Conservation (phyloP, 116 monocot genomes). For the Posidonia oceanica region DNA sequence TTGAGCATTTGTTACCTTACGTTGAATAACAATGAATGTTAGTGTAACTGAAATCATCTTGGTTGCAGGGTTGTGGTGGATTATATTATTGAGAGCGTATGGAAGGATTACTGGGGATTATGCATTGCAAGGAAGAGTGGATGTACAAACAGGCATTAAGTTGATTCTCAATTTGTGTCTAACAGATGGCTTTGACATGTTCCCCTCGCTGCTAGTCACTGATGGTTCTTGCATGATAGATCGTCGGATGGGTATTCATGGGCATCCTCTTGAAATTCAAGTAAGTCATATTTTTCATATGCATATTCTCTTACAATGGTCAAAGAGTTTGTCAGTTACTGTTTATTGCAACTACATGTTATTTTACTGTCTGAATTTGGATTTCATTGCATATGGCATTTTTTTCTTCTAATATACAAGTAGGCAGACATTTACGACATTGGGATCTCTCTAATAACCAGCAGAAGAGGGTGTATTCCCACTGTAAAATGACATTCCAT, state of each 20-base stretch:
- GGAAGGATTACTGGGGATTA: conserved; percentile 94
- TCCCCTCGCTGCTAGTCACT: conserved; percentile 85
- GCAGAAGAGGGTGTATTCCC: too few relatives aligned
- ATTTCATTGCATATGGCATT: too few relatives aligned
- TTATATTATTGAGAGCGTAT: conserved; percentile 95
- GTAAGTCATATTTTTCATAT: conserved; percentile 19
- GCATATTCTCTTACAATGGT: too few relatives aligned
- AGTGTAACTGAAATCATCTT: neutral
- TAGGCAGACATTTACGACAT: too few relatives aligned
- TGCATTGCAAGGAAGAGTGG: conserved; percentile 87
- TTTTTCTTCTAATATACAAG: too few relatives aligned
- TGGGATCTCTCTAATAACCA: too few relatives aligned
- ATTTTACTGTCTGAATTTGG: too few relatives aligned
- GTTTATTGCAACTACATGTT: too few relatives aligned
- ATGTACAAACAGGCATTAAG: conserved; percentile 90
- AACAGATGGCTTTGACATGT: conserved; percentile 98
- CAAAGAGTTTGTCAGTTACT: too few relatives aligned
- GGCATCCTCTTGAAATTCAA: conserved; percentile 98
- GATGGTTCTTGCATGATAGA: conserved; percentile 99
- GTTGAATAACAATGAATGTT: too few relatives aligned
- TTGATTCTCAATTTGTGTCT: conserved; percentile 88
- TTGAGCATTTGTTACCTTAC: neutral
- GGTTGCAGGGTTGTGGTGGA: conserved; percentile 92
- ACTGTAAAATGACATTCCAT: too few relatives aligned
- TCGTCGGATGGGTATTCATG: conserved; percentile 97